phyloP scores from a whole-genome alignment of 768 basidiomycete genomes.

The Amanita fuliginea region DNA sequence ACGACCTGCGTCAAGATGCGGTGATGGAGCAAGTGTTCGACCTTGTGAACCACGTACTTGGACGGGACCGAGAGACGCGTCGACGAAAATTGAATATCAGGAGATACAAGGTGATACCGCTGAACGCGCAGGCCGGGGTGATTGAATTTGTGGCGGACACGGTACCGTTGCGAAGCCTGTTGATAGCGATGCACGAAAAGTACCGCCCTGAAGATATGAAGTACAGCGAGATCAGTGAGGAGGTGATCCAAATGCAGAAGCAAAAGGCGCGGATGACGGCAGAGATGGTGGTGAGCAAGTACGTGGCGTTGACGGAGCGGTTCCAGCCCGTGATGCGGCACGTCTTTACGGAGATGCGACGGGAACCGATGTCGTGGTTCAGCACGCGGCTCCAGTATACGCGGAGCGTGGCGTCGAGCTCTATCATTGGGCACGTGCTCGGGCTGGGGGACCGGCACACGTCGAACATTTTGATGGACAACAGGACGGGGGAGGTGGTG shows the following conservation, averaged over 20 bases:
- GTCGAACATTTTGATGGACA: slow-evolving; percentile 87
- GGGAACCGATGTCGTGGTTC: slow-evolving; percentile 86
- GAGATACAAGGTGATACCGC: slow-evolving; percentile 83
- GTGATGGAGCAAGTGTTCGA: slow-evolving; percentile 99
- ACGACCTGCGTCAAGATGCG: slow-evolving; percentile 94
- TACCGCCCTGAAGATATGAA: slow-evolving; percentile 52
- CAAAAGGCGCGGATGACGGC: slow-evolving; percentile 12
- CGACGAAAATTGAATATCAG: slow-evolving; percentile 65
- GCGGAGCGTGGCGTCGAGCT: slow-evolving; percentile 86
- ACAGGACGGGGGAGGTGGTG: slow-evolving; percentile 72
- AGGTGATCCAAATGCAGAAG: slow-evolving; percentile 21
- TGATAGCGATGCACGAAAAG: slow-evolving; percentile 51
- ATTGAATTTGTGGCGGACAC: slow-evolving; percentile 89
- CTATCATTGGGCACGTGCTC: slow-evolving; percentile 87
- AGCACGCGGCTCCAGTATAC: slow-evolving; percentile 82
- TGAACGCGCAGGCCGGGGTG: slow-evolving; percentile 71
- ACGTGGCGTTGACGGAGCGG: slow-evolving; percentile 26
- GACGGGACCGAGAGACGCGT: slow-evolving; percentile 63
- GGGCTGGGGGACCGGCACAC: slow-evolving; percentile 91
- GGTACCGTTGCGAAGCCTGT: slow-evolving; percentile 48
- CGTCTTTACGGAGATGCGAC: slow-evolving; percentile 87
- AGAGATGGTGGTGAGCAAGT: slow-evolving; percentile 17
- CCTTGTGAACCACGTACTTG: slow-evolving; percentile 72
- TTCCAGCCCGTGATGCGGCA: slow-evolving; percentile 88
- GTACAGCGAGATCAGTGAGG: slow-evolving; percentile 16